Percentiles rank a stretch among this genome's conserved stretches.
phyloP scores from a whole-genome alignment of 2,329 filamentous ascomycete species.

The Lasiodiplodia sp. region DNA sequence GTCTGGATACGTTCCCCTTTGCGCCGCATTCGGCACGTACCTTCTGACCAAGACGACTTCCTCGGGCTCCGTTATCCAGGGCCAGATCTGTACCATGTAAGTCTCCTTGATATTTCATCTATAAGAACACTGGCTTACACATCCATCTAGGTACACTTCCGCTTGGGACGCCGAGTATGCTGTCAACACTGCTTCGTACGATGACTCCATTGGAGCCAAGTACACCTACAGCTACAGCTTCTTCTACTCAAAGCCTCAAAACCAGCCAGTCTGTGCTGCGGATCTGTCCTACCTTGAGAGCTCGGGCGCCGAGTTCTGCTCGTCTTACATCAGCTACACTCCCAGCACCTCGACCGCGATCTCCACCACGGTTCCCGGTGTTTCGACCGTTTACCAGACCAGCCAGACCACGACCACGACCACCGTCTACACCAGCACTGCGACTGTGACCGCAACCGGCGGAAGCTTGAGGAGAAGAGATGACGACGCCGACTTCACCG shows the following conservation, averaged over 20 bases:
- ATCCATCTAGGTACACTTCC: neutral
- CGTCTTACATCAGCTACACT: conserved; percentile 10
- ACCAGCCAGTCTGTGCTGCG: neutral
- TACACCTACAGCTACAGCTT: conserved; percentile 14
- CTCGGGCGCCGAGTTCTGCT: conserved; percentile 5
- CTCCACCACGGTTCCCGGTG: conserved; percentile 6
- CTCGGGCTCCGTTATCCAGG: neutral
- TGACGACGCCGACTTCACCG: neutral
- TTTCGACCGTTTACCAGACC: conserved; percentile 11
- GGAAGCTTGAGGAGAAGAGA: neutral
- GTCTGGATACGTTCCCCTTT: conserved; percentile 28
- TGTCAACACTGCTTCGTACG: conserved; percentile 1
- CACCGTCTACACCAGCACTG: neutral
- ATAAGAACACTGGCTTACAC: neutral
- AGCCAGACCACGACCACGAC: neutral
- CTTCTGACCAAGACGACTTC: conserved; percentile 23
- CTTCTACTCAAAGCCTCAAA: neutral
- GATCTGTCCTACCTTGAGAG: neutral
- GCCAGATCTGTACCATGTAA: neutral
- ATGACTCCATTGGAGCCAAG: conserved; percentile 9
- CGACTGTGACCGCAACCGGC: neutral
- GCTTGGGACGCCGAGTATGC: neutral
- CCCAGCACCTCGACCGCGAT: neutral
- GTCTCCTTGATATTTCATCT: rapidly evolving
- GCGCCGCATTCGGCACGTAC: conserved; percentile 45